phyloP scores from a whole-genome alignment of 129 eudicot species.

The Chrysanthemum lavandulifolium region DNA sequence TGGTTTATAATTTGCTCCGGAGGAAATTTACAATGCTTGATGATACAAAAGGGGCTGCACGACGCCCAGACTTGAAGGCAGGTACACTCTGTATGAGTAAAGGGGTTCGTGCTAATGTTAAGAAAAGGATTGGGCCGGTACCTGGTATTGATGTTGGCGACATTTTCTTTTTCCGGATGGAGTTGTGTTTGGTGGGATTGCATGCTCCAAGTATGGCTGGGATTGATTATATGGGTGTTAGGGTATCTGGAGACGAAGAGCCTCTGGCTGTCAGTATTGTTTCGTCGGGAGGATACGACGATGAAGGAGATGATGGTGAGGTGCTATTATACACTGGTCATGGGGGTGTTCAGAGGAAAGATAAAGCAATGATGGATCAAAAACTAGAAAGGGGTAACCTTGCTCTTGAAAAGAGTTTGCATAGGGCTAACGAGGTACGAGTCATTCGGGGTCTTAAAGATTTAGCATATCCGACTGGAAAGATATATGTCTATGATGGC shows the following conservation, averaged over 20 bases:
- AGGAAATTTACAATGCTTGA: conserved; percentile 57
- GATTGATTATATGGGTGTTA: conserved; percentile 79
- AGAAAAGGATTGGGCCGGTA: conserved; percentile 73
- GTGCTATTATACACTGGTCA: conserved; percentile 85
- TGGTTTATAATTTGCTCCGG: conserved; percentile 59
- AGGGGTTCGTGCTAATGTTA: conserved; percentile 56
- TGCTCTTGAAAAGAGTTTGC: conserved; percentile 84
- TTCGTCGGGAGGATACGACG: conserved; percentile 88
- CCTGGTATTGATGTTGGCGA: conserved; percentile 89
- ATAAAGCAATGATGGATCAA: conserved; percentile 61
- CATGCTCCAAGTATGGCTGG: conserved; percentile 94
- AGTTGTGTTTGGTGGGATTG: conserved; percentile 72
- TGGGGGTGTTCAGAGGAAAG: conserved; percentile 74
- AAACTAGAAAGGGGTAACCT: conserved; percentile 87
- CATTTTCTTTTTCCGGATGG: conserved; percentile 88
- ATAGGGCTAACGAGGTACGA: conserved; percentile 73
- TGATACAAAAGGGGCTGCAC: conserved; percentile 34
- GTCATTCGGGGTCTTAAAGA: conserved; percentile 88
- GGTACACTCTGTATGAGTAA: conserved; percentile 54
- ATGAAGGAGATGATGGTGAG: conserved; percentile 79
- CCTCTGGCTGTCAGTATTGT: conserved; percentile 92
- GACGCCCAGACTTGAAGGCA: conserved; percentile 66
- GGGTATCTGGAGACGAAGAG: conserved; percentile 57
- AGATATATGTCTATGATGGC: conserved; percentile 89
- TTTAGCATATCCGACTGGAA: conserved; percentile 40